Base-by-base conservation (phyloP, 331 rosid species). In the Quercus phellos region DNA sequence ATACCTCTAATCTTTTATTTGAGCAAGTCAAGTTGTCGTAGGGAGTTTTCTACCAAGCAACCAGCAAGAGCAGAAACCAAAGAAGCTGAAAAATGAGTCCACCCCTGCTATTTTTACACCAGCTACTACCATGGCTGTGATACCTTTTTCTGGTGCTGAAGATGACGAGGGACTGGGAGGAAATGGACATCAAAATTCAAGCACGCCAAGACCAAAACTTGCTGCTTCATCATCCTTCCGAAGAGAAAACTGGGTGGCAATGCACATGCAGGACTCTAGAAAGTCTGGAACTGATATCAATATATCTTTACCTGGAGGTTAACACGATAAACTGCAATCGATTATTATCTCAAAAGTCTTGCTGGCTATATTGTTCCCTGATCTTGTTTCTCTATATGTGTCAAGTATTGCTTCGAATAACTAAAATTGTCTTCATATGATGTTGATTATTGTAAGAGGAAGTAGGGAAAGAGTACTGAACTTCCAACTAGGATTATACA, bases 31-130 rank as follows among this genome's bases (percentile, higher is more conserved):
- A 93, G 91, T 93, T 78, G 94, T 93, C 75, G 90, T 93, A 18
- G 98, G 94, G 72, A 90, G 96, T 85, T 93, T 89, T 74, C 80
- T 87, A 66, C 94, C 96, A 34, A 82, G 84, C 83, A 86, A 79
- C 73, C 88, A 87, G 60, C 90, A 77, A 32, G 93, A 93, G 24
- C 90, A 63, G 29, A 93, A 89, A 70, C 75, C 83, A 19, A 90
- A 85, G 87, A 93, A 93, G 83, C 75, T 76, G 1, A 89, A 87
- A 64, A 61, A 88, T 17, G 88, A 85, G 61, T 71, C 64, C n/a
- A 51, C 74, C 18, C 38, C 79, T 3, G 51, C 76, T 30, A 42
- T 77, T 19, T 70, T 70, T 71, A 61, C 85, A 10, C 87, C 74
- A 42, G 77, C 82, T 4, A 74, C 77, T 43, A 67, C 83, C 14